These are phyloP conservation scores for Eurotiales sp. DNA, from an alignment of 2,329 filamentous ascomycete genomes.

Conservation along the genomic window DNA sequence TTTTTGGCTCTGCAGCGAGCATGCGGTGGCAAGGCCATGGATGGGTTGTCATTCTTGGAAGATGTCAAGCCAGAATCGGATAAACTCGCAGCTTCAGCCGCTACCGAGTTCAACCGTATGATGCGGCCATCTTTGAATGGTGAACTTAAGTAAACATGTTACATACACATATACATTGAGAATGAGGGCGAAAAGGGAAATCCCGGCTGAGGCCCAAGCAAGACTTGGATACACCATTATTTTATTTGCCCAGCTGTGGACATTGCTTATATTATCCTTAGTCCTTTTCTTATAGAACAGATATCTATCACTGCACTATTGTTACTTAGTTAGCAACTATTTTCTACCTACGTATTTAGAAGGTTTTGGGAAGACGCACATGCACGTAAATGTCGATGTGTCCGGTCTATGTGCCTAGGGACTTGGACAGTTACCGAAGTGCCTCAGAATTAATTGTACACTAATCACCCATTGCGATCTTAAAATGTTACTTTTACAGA, in stretches of 20 bases:
- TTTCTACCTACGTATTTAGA: too few relatives aligned
- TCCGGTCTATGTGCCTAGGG: too few relatives aligned
- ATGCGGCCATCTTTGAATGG: constrained; percentile 8
- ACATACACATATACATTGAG: background rate
- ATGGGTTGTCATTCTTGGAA: constrained; percentile 51
- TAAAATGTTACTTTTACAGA: too few relatives aligned
- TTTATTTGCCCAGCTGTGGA: background rate
- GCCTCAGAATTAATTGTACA: too few relatives aligned
- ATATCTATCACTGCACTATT: background rate
- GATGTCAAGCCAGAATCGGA: constrained; percentile 24
- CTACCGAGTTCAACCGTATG: constrained; percentile 17
- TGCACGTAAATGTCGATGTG: too few relatives aligned
- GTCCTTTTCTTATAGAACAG: background rate
- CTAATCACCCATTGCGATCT: too few relatives aligned
- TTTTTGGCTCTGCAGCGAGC: constrained; percentile 77
- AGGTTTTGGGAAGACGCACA: too few relatives aligned
- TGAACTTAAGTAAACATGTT: constrained; percentile 1
- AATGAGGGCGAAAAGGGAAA: background rate
- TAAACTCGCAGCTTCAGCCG: constrained; percentile 24
- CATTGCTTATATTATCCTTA: background rate
- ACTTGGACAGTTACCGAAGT: too few relatives aligned
- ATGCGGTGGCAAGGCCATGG: constrained; percentile 65
- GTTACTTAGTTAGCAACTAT: background rate
- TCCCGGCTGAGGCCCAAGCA: too few relatives aligned
- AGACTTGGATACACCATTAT: too few relatives aligned